Base-by-base conservation (phyloP, 768 basidiomycete species). In the Amanita rubescens region DNA sequence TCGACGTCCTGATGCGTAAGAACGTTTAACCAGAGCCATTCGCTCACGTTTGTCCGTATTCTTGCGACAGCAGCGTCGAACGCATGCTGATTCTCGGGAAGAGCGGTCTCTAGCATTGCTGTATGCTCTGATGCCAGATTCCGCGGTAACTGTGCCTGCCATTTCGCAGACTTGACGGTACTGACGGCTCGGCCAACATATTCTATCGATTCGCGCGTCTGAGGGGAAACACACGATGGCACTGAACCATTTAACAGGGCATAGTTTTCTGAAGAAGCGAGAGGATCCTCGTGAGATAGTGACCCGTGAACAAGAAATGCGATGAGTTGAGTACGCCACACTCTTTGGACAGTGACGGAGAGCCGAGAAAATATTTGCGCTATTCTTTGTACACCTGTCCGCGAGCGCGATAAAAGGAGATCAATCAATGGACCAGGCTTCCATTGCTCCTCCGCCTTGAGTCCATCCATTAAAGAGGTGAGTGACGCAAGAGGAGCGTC, bases 11-110 rank as follows among this genome's bases (percentile, higher is more conserved):
- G 79, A 61, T 78, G 77, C 2, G 91, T 94, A 49, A 96, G 72
- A 34, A 95, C 85, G 62, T 94, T 91, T 20, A 82, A 67, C 94
- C 93, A 96, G 1, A 96, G 73, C 92, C 93, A 96, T 73, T 96
- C 94, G 63, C 91, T 88, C 48, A 94, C 80, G 54, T 86, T 84
- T 1, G 78, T 85, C 54, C 92, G 73, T 34, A 94, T 89, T 55
- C 85, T 80, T 15, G 79, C 71, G 33, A 96, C 80, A 55, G 84
- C 79, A 30, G 75, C 70, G 63, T 90, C 90, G 61, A 96, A 90
- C 14, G 74, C 77, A 56, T 88, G 84, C 56, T 80, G 81, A 58
- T 92, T 85, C 60, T 89, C 80, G 0, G 87, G 85, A 7, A 90
- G 73, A 3, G 89, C 82, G 8, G 71, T 71, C 55, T 84, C 82